These are phyloP conservation scores for Cladophialophora bantiana DNA, from an alignment of 2,329 filamentous ascomycete species.

Conservation along the genomic window DNA sequence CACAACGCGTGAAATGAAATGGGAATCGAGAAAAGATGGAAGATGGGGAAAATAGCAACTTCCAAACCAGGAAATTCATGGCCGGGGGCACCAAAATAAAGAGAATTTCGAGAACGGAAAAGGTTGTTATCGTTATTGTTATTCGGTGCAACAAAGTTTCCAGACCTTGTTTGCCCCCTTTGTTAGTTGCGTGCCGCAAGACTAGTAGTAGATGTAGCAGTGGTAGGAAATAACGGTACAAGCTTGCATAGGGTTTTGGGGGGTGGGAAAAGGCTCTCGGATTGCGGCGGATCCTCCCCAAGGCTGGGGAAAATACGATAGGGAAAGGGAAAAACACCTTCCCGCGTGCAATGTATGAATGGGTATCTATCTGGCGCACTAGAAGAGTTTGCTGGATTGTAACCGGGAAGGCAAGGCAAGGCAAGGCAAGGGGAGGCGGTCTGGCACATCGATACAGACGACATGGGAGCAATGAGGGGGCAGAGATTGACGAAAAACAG, in stretches of 20 bases:
- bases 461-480: slow-evolving; percentile 15
- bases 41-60: neutral
- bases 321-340: neutral
- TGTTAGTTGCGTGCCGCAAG: too few species aligned
- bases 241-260: neutral
- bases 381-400: neutral
- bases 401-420: neutral
- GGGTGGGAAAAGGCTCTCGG: neutral
- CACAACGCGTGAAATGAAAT: neutral
- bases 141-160: neutral
- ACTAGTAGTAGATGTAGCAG: too few species aligned
- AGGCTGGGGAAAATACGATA: neutral
- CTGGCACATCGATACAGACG: neutral
- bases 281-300: neutral
- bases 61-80: neutral
- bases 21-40: neutral
- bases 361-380: neutral
- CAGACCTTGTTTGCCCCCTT: neutral
- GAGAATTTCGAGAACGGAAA: neutral
- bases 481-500: slow-evolving; percentile 2
- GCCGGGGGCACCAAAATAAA: neutral
- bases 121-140: neutral
- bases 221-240: too few species aligned
- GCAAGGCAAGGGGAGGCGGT: slow-evolving; percentile 4
- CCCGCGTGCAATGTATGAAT: neutral